Conservation (phyloP, 371 early-diverging fungal species). For the Globomyces sp. region DNA sequence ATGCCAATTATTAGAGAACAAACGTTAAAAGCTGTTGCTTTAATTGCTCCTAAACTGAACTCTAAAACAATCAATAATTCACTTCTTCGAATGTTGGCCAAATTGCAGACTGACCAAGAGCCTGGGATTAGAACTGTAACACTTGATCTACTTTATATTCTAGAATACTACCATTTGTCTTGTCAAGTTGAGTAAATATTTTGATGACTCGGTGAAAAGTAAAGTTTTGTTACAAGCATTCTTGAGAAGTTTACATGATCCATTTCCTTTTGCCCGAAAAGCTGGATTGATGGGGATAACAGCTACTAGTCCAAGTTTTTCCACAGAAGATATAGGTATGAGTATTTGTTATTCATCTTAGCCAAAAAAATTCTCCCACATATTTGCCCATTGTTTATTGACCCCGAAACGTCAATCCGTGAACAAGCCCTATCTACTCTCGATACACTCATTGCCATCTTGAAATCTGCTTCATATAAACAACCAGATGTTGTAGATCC, state of each 20-base stretch:
- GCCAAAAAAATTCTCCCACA: conserved; percentile 72
- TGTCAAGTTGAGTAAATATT: conserved; percentile 77
- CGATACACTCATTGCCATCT: conserved; percentile 57
- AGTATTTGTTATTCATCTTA: too few species aligned
- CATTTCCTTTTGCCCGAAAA: conserved; percentile 86
- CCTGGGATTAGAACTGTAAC: conserved; percentile 85
- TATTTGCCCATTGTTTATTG: conserved; percentile 70
- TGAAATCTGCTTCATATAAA: conserved; percentile 59
- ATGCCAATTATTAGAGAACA: conserved; percentile 86
- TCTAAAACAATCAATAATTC: conserved; percentile 82
- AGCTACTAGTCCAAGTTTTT: conserved; percentile 73
- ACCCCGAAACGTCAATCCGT: conserved; percentile 84
- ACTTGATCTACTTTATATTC: too few species aligned
- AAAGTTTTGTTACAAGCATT: conserved; percentile 82
- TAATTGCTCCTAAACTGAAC: conserved; percentile 70
- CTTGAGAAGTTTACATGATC: conserved; percentile 78
- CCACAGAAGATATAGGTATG: conserved; percentile 60
- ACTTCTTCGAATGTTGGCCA: conserved; percentile 77
- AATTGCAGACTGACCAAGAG: conserved; percentile 85
- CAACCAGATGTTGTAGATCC: not conserved
- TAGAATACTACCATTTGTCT: conserved; percentile 86
- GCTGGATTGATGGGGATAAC: conserved; percentile 75
- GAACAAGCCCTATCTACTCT: conserved; percentile 76
- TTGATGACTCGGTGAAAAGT: conserved; percentile 54
- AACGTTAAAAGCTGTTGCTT: conserved; percentile 79